Evolutionary conservation across 306 rosid genomes (phyloP).

Genomic region (Casuarina cunninghamiana): DNA sequence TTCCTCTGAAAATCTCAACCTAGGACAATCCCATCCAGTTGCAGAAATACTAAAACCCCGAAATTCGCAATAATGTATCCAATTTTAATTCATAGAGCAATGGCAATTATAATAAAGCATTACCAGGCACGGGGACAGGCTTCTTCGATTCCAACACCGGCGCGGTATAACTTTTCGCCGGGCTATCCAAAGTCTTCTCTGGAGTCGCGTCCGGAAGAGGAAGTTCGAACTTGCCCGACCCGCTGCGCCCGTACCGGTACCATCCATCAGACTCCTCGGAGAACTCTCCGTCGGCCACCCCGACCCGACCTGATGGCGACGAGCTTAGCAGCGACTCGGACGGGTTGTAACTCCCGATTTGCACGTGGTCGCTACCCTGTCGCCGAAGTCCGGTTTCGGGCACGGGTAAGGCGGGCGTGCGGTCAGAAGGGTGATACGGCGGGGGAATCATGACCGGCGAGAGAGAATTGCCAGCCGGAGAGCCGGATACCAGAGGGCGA

Average conservation of each 20-base stretch:
- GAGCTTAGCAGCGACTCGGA: constrained; percentile 42
- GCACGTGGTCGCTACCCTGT: constrained; percentile 36
- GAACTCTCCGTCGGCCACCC: constrained; percentile 46
- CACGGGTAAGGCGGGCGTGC: constrained; percentile 59
- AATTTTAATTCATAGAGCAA: not conserved
- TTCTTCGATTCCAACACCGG: constrained; percentile 27
- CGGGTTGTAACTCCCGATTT: constrained; percentile 61
- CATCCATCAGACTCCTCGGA: constrained; percentile 49
- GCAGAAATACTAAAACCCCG: not conserved
- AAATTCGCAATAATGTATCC: not conserved
- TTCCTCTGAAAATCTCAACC: not conserved
- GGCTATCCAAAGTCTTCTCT: constrained; percentile 21
- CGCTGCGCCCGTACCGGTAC: constrained; percentile 38
- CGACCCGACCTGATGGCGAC: constrained; percentile 47
- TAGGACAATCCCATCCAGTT: not conserved
- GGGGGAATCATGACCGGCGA: constrained; percentile 77
- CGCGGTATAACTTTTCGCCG: constrained; percentile 2
- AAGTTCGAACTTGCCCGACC: constrained; percentile 41
- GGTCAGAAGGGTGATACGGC: constrained; percentile 60
- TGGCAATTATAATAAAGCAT: not conserved
- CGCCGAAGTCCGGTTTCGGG: constrained; percentile 55
- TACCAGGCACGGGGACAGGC: constrained; percentile 41
- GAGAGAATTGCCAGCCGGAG: constrained; percentile 50
- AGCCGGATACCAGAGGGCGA: constrained; percentile 27
- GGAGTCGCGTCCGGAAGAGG: constrained; percentile 39